Percentiles rank a stretch among this genome's conserved stretches.
Conservation (phyloP, 1,139 yeast species). For the Suhomyces anneliseae region DNA sequence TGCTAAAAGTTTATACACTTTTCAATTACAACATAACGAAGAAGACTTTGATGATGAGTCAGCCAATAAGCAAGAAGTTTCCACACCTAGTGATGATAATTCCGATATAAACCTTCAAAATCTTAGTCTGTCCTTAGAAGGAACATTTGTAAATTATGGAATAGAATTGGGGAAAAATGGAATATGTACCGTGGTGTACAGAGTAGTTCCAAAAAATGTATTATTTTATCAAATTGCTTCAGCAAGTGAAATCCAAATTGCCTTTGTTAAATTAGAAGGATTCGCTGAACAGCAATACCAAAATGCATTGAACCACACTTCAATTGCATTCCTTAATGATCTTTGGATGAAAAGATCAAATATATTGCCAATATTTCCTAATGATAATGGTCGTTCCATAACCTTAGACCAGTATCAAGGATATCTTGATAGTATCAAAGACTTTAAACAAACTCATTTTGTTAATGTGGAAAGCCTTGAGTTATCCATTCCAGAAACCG, state of each 20-base stretch:
- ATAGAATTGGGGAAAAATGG: conserved; percentile 22
- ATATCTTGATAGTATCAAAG: conserved; percentile 20
- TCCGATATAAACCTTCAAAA: conserved; percentile 15
- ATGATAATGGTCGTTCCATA: conserved; percentile 12
- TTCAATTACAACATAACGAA: conserved; percentile 27
- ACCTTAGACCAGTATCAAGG: conserved; percentile 1
- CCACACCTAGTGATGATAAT: conserved; percentile 7
- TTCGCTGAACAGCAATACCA: neutral
- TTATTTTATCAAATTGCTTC: conserved; percentile 33
- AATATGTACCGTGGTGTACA: conserved; percentile 26
- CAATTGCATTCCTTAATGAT: conserved; percentile 18
- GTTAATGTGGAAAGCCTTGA: conserved; percentile 4
- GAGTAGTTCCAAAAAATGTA: conserved; percentile 30
- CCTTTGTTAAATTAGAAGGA: conserved; percentile 12
- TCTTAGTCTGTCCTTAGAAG: conserved; percentile 27
- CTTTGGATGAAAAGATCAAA: conserved; percentile 20
- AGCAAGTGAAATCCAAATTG: conserved; percentile 25
- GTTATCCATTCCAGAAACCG: neutral
- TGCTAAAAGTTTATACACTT: conserved; percentile 24
- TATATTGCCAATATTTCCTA: conserved; percentile 25
- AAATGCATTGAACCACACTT: conserved; percentile 7
- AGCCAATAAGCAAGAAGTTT: conserved; percentile 6
- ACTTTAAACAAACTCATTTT: conserved; percentile 20
- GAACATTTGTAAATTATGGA: conserved; percentile 30
- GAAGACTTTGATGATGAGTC: conserved; percentile 18